phyloP scores from a whole-genome alignment of 176 grass and related monocot species.

The Hyparrhenia diplandra region DNA sequence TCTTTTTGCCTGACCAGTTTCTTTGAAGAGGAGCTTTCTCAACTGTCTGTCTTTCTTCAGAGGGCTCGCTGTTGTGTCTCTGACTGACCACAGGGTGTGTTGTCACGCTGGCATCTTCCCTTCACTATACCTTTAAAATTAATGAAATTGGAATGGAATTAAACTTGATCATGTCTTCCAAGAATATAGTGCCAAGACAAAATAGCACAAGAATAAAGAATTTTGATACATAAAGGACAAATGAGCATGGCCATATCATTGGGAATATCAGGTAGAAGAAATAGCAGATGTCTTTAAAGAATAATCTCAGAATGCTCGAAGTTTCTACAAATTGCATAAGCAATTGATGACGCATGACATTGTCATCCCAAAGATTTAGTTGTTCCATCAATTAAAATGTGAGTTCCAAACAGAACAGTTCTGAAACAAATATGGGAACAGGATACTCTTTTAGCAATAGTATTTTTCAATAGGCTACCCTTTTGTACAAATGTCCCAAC shows the following conservation, averaged over 20 bases:
- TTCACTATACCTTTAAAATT: slow-evolving; percentile 30
- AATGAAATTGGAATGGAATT: background rate
- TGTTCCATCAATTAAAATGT: background rate
- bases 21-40: slow-evolving; percentile 42
- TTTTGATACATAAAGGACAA: background rate
- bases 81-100: background rate
- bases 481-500: background rate
- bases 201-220: background rate
- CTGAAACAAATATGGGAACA: background rate
- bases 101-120: slow-evolving; percentile 10
- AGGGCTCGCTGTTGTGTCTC: slow-evolving; percentile 11
- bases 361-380: background rate
- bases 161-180: background rate
- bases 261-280: background rate
- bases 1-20: slow-evolving; percentile 25
- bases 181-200: background rate
- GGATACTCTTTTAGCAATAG: no score
- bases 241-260: background rate
- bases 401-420: background rate
- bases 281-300: background rate
- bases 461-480: background rate
- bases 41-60: slow-evolving; percentile 19
- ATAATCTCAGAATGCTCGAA: no score
- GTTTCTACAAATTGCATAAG: background rate
- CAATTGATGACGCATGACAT: background rate